Base-by-base conservation (phyloP, 164 flowering plant species). In the Liriodendron chinense region DNA sequence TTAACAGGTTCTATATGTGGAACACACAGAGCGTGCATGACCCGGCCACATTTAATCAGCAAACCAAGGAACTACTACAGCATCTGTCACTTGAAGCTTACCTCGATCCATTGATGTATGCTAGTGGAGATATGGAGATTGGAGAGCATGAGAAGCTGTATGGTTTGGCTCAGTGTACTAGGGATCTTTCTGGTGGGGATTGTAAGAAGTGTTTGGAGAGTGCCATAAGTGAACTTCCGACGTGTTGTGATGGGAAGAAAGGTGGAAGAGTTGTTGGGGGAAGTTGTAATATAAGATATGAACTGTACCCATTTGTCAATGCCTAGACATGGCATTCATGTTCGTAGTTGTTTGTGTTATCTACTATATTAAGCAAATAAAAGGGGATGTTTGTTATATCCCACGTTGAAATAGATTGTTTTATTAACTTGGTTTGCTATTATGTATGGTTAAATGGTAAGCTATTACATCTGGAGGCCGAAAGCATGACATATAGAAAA, bases 211-310 rank as follows among this genome's bases (percentile, higher is more conserved):
- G 91, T 49, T 76, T 88, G 48, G 84, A 83, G 9, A 80, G 70
- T 24, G 84, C 83, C 0, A 66, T 85, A 2, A 72, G 70, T n/a
- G 78, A 82, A 24, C 64, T 85, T 69, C 85, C 87, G 3, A 77
- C 73, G 25, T 88, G 87, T 49, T 88, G 88, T 71, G 83, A 83
- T 61, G 88, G 85, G 3, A 87, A 83, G 65, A 50, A 64, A 78
- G 91, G 93, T 13, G 93, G 90, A 13, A 79, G 87, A 18, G 86
- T 90, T 53, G 76, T 84, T 49, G 82, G 84, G 34, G 86, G 79
- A 47, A 87, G 88, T 72, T 90, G 93, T 70, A 83, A 87, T 57
- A 12, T 90, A 12, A 77, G 90, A 80, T 89, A 84, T 65, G 93
- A 89, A 69, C 69, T 81, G 22, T 88, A 83, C 65, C 87, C 87